Conservation (phyloP, 2,329 filamentous ascomycete species). For the Colletotrichum lentis region DNA sequence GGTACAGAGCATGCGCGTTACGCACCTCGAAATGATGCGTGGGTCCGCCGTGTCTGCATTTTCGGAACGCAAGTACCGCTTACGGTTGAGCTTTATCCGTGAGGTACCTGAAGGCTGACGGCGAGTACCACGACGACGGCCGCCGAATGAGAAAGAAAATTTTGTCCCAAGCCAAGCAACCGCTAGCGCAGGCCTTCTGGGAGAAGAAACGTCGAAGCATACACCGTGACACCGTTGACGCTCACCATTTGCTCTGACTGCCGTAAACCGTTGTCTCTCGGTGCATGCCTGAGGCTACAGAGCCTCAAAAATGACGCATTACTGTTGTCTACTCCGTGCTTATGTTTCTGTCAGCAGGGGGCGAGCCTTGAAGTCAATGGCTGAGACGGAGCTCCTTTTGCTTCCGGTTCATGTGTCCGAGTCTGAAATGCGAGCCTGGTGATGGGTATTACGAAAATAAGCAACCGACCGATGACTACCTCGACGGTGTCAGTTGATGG, state of each 20-base stretch:
- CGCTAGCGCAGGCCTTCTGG: not conserved
- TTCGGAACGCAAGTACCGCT: slow-evolving; percentile 1
- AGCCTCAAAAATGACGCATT: slow-evolving; percentile 38
- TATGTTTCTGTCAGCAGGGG: not conserved
- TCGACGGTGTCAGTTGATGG: slow-evolving; percentile 3
- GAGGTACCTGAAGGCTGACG: not conserved
- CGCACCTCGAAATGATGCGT: slow-evolving; percentile 16
- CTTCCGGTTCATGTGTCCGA: slow-evolving; percentile 1
- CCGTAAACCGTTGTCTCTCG: slow-evolving; percentile 9
- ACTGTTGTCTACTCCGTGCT: slow-evolving; percentile 10
- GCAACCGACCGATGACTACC: slow-evolving; percentile 5
- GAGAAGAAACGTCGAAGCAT: slow-evolving; percentile 27
- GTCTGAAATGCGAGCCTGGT: slow-evolving; percentile 12
- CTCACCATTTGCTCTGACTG: slow-evolving; percentile 7
- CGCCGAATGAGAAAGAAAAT: not conserved
- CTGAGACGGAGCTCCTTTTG: slow-evolving; percentile 25
- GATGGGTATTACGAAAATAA: slow-evolving; percentile 23
- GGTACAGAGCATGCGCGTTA: slow-evolving; percentile 24
- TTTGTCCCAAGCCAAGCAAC: not conserved
- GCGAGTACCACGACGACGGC: not conserved
- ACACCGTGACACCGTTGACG: slow-evolving; percentile 11
- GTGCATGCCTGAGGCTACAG: slow-evolving; percentile 34
- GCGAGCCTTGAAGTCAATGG: not conserved
- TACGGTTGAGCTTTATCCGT: slow-evolving; percentile 4
- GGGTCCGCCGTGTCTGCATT: slow-evolving; percentile 11